Evolutionary conservation across 352 stramenopile genomes (phyloP), one percentile per base, ranked within the genome.

Genomic region (Globisporangium uncinulatum): DNA sequence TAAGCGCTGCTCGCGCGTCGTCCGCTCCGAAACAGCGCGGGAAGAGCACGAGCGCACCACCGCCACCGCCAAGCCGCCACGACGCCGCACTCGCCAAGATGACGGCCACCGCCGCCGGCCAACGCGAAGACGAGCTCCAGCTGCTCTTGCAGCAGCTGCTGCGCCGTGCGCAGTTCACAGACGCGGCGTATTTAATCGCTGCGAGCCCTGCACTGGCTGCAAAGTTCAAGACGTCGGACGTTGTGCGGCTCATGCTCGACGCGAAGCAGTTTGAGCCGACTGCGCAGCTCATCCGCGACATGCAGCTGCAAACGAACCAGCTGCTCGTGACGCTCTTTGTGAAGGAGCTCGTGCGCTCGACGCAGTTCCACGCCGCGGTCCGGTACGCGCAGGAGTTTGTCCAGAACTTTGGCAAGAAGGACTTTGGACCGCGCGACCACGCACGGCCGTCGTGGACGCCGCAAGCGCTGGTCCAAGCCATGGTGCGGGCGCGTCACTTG

Each of bases 321-420:
- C 57, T 74, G n/a, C 79, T 92, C 9, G 79, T 94, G 21, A 93
- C 81, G 60, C 67, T 93, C 39, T 75, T 92, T 11, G 83, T 94
- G 50, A 92, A 87, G 57, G 82, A 91, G 54, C 72, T 89, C 43
- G 79, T 93, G 37, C 77, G 75, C 15, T 68, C 65, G 19, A 54
- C 67, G 39, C 79, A 89, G 24, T 94, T 94, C 54, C 66, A 86
- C 42, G 62, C 81, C 6, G 83, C 85, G 6, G 73, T 93, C 36
- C 76, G 80, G 19, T 76, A 88, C 41, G 81, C 83, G 20, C 81
- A 93, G 61, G 85, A 94, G 47, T 82, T 94, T 73, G 77, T 93
- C 32, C 71, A 71, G 20, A 70, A 74, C 49, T 94, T 94, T 62
- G 74, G 79, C 58, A 76, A 84, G 59, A 67, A 63, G 31, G 69